A percentile compares a stretch with the other conserved stretches of the same genome.
phyloP scores from a whole-genome alignment of 2,329 filamentous ascomycete genomes.

The Claviceps africana region DNA sequence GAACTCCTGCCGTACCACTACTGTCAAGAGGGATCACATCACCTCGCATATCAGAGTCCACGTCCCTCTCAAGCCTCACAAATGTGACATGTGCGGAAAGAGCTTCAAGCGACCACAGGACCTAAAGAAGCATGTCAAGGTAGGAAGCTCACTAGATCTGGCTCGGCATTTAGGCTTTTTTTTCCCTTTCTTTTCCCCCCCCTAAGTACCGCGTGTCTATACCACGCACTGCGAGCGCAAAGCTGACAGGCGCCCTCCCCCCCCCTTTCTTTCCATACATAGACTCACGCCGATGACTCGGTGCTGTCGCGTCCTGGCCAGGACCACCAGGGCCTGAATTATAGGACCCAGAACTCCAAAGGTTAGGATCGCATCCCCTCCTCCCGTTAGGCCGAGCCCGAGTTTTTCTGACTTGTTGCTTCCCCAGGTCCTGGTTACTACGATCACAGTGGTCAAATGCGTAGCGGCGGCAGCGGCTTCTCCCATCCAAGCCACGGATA shows the following conservation, averaged over 20 bases:
- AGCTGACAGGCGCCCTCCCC: slow-evolving; percentile 10
- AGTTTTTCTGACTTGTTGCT: slow-evolving; percentile 9
- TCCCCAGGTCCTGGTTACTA: slow-evolving; percentile 45
- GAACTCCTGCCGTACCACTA: slow-evolving; percentile 91
- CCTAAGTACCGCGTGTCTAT: too few relatives aligned
- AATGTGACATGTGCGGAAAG: slow-evolving; percentile 97
- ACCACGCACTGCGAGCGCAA: not conserved
- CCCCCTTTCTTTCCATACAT: not conserved
- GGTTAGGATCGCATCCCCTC: slow-evolving; percentile 24
- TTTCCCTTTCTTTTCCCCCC: not conserved
- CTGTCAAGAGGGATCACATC: slow-evolving; percentile 97
- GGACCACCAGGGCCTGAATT: slow-evolving; percentile 40
- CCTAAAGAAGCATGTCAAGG: slow-evolving; percentile 97
- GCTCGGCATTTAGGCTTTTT: not conserved
- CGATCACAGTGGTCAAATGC: slow-evolving; percentile 51
- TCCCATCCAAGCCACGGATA: slow-evolving; percentile 44
- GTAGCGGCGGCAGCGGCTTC: slow-evolving; percentile 38
- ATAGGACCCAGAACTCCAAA: slow-evolving; percentile 39
- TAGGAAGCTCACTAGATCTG: slow-evolving; percentile 16
- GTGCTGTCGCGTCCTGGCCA: slow-evolving; percentile 45
- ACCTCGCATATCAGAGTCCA: slow-evolving; percentile 98
- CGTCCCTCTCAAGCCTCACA: slow-evolving; percentile 97
- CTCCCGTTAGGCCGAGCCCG: too few relatives aligned
- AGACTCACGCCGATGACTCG: slow-evolving; percentile 90
- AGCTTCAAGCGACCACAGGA: slow-evolving; percentile 98